phyloP scores from a whole-genome alignment of 2,329 filamentous ascomycete species.

The Aspergillus ruber region DNA sequence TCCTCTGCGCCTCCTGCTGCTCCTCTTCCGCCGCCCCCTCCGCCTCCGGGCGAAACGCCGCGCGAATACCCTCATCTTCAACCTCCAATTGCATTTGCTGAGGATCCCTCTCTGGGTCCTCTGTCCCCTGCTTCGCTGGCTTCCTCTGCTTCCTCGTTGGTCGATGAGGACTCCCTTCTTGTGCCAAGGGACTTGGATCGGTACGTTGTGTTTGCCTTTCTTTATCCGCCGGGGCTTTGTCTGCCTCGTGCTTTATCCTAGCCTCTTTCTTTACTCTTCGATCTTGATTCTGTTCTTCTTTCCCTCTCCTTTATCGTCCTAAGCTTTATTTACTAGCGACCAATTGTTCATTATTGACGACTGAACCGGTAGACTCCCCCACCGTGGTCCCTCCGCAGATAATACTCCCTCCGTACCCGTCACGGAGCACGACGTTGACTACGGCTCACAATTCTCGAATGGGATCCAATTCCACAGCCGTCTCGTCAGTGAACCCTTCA shows the following conservation, averaged over 20 bases:
- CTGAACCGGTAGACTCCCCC: conserved; percentile 32
- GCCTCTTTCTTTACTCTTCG: neutral
- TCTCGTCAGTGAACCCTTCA: conserved; percentile 39
- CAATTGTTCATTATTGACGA: neutral
- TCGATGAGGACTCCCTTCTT: conserved; percentile 23
- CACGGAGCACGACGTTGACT: conserved; percentile 22
- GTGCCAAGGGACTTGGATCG: conserved; percentile 34
- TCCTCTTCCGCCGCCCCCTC: conserved; percentile 13
- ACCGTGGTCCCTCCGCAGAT: conserved; percentile 28
- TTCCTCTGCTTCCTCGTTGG: conserved; percentile 12
- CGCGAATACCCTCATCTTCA: conserved; percentile 6
- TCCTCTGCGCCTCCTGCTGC: conserved; percentile 12
- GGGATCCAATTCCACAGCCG: conserved; percentile 33
- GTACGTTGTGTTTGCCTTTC: conserved; percentile 21
- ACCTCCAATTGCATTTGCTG: neutral
- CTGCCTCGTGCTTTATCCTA: neutral
- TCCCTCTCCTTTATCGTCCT: neutral
- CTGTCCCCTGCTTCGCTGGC: conserved; percentile 16
- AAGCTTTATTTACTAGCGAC: neutral
- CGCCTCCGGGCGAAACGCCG: conserved; percentile 17
- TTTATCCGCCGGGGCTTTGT: conserved; percentile 3
- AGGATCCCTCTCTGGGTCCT: conserved; percentile 1
- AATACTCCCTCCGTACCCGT: conserved; percentile 21
- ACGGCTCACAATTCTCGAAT: conserved; percentile 30
- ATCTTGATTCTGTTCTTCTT: neutral